Conservation (phyloP, 352 stramenopile genomes). For the Thraustochytrium striatum region DNA sequence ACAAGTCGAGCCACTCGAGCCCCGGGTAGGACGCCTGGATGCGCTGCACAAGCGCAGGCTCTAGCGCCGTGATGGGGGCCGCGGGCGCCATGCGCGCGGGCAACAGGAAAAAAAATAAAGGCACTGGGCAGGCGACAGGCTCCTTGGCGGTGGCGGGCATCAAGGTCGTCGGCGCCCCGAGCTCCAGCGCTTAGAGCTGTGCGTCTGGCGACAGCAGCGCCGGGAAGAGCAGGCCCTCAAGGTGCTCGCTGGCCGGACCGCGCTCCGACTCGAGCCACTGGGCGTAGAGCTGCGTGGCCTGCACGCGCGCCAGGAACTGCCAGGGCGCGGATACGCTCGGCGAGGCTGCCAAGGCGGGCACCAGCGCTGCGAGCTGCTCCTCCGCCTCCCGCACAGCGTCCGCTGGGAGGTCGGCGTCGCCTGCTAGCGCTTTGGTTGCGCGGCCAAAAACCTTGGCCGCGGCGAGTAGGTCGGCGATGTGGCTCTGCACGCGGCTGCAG, state of each 20-base stretch:
- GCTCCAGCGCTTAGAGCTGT: too few relatives aligned
- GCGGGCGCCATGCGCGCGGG: too few relatives aligned
- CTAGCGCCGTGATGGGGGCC: background rate
- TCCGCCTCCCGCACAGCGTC: background rate
- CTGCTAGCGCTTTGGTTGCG: background rate
- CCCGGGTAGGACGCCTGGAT: background rate
- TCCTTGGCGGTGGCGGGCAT: too few relatives aligned
- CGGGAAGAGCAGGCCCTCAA: too few relatives aligned
- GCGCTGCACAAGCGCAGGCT: background rate
- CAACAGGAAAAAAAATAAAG: too few relatives aligned
- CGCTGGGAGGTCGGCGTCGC: background rate
- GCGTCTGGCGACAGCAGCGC: too few relatives aligned
- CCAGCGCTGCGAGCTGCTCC: background rate
- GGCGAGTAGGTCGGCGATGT: background rate
- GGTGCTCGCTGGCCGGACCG: too few relatives aligned
- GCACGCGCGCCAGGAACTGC: conserved; percentile 13
- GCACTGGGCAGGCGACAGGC: too few relatives aligned
- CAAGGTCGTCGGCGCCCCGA: too few relatives aligned
- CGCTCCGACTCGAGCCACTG: conserved; percentile 21
- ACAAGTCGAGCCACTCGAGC: background rate
- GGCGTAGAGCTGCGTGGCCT: conserved; percentile 29
- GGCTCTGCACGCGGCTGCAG: background rate
- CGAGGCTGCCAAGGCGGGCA: background rate
- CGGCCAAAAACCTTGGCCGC: conserved; percentile 15
- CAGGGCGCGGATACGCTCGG: conserved; percentile 3